Base-by-base conservation (phyloP, 306 rosid genomes). In the Medicago lupulina region DNA sequence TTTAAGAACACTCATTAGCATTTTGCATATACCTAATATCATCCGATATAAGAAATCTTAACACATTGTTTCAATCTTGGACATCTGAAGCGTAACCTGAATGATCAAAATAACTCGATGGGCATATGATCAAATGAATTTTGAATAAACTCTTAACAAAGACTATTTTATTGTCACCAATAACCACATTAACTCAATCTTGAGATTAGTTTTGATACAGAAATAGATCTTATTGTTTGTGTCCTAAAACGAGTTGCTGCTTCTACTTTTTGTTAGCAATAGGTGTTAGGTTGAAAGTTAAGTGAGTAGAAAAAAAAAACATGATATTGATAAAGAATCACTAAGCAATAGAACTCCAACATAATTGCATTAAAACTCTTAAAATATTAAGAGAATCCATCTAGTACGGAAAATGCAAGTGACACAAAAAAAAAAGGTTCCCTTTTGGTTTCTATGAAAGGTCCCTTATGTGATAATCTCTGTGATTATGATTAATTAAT, bases 281-380 rank as follows among this genome's bases (percentile, higher is more conserved):
- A 54, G 62, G 75, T 75, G 82, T 69, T 81, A 34, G 90, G 90
- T 87, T 73, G 36, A 84, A 84, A 86, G 84, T 51, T n/a, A 0
- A 55, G 74, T 6, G 9, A 70, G 4, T 8, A 6, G 5, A 65
- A 65, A n/a, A 6, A 4, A 40, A 21, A 78, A 1, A 10, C 5
- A 59, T 1, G 3, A 2, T 1, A 23, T 13, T 28, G 18, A 34
- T 31, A 31, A 58, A 58, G 44, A 64, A 17, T 64, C 4, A n/a
- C 11, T n/a, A 55, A 43, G 73, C 10, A 16, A 46, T 60, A 65
- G 40, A 10, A 67, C 25, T 61, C 8, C 17, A 39, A 53, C 17
- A 60, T 54, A 63, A 70, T 76, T 76, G 78, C 70, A 76, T 65
- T 16, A 16, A 43, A 49, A 55, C 43, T 8, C n/a, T 38, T 65